Evolutionary conservation across 495 filamentous ascomycete species (phyloP), one percentile per base, ranked within the genome.

Genomic region (Podospora conica): DNA sequence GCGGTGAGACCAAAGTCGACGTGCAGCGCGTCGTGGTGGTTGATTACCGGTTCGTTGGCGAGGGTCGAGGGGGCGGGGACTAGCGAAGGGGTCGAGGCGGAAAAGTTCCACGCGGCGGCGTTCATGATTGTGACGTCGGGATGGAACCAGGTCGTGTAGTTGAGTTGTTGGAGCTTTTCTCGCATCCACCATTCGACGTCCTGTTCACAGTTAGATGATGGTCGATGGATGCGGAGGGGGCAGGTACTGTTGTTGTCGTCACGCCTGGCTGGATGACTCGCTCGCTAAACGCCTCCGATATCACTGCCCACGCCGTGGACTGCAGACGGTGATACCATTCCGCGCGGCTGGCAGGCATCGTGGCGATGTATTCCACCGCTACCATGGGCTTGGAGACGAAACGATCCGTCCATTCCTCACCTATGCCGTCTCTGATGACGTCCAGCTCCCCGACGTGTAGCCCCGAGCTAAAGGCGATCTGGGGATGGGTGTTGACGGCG

Each of bases 101-200:
- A 66, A 18, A 73, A 67, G 67, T 60, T 57, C 48, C 60, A 71
- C 12, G 27, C 31, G 23, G 61, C 40, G 2, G 62, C 65, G 18
- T 68, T 70, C 3, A 81, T 60, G 65, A 82, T 78, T 55, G 61
- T 77, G 9, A 82, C 79, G 66, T 71, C 68, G 9, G 80, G 79
- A 21, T 79, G 78, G 63, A 81, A 81, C 80, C 80, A 83, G 9
- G 80, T 81, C 1, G 76, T 81, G 69, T 81, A 83, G 66, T 83
- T 83, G 55, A 79, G 64, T 7, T 73, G 72, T 65, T 78, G 79
- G 29, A 83, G 73, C 59, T 73, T 79, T 20, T 78, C 76, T 22
- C 79, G 78, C 65, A 82, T 71, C 76, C 76, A 80, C 80, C 80
- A 83, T 64, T 81, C 79, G 2, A 83, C 69, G 58, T 83, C 80